Conservation (phyloP, 78 protist species). For the Guillardia theta region DNA sequence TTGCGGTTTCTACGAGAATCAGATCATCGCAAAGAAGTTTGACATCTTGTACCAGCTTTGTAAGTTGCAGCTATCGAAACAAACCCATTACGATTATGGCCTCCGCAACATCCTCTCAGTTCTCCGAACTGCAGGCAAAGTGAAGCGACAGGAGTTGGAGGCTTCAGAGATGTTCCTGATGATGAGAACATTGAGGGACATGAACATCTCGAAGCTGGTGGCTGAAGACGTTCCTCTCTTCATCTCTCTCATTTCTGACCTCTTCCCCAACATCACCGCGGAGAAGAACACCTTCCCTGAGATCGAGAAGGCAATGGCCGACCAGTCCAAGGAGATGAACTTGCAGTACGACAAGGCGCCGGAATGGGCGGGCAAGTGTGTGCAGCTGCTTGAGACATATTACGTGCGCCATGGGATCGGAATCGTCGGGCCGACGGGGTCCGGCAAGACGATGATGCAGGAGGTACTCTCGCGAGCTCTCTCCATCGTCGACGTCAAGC, state of each 20-base stretch:
- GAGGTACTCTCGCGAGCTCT: slow-evolving; percentile 51
- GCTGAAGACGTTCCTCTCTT: slow-evolving; percentile 85
- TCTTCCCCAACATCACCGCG: slow-evolving; percentile 78
- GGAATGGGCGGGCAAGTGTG: slow-evolving; percentile 54
- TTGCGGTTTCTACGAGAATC: slow-evolving; percentile 68
- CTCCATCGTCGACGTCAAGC: slow-evolving; percentile 25
- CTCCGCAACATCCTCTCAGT: slow-evolving; percentile 84
- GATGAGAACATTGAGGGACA: slow-evolving; percentile 81
- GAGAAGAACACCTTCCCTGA: slow-evolving; percentile 44
- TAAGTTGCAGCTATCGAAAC: slow-evolving; percentile 84
- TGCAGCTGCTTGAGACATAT: slow-evolving; percentile 76
- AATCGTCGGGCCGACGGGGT: slow-evolving; percentile 77
- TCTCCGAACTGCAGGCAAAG: slow-evolving; percentile 74
- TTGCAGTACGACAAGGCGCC: slow-evolving; percentile 12
- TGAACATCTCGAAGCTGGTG: slow-evolving; percentile 89
- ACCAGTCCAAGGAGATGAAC: background rate
- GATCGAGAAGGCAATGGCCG: slow-evolving; percentile 60
- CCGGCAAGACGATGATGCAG: slow-evolving; percentile 65
- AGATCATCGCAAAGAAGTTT: slow-evolving; percentile 74
- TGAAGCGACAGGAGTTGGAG: slow-evolving; percentile 48
- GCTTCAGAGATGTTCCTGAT: slow-evolving; percentile 62
- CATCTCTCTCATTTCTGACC: slow-evolving; percentile 79
- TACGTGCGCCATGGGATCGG: slow-evolving; percentile 78
- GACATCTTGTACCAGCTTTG: slow-evolving; percentile 75
- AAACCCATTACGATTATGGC: slow-evolving; percentile 84